Base-by-base conservation (phyloP, 768 basidiomycete genomes). In the Tulasnella sp. region DNA sequence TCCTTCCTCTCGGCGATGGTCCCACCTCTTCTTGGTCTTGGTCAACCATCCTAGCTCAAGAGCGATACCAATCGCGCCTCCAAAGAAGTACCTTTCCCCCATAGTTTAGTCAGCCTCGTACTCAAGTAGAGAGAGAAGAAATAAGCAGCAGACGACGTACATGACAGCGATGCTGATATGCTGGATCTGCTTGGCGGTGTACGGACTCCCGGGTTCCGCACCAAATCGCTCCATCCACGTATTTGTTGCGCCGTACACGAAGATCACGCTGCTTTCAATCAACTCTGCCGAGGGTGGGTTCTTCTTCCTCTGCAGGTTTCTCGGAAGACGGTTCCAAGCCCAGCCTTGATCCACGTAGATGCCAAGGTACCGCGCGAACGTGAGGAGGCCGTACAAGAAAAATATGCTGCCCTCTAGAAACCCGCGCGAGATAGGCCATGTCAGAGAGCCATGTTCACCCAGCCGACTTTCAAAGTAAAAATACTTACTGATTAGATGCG, bases 61-160 rank as follows among this genome's bases (percentile, higher is more conserved):
- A 3, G 88, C 88, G 87, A 97, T 91, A 32, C 94, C 95, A 1
- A 94, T 78, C 7, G 92, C 83, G 12, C 96, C 95, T 29, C 92
- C 94, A 77, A 94, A 95, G 88, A 92, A 95, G 80, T 95, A 97
- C 94, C 95, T 95, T n/a, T n/a, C n/a, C n/a, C n/a, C n/a, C n/a
- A n/a, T n/a, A n/a, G n/a, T n/a, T n/a, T n/a, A n/a, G n/a, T n/a
- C n/a, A 75, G 89, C 72, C 40, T 3, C n/a, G 22, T 1, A 32
- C n/a, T 42, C 16, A 16, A 52, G 16, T 35, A 34, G 8, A 67
- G 66, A 12, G 17, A 67, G 66, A n/a, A 35, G 66, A 67, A 41
- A 67, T 17, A 26, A 12, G 12, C n/a, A 44, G 42, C n/a, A 44
- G n/a, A 12, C 11, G 12, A 76, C 85, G 75, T 78, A 90, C 92